Evolutionary conservation across 495 filamentous ascomycete species (phyloP).

Genomic region (Friedmanniomyces endolithicus): DNA sequence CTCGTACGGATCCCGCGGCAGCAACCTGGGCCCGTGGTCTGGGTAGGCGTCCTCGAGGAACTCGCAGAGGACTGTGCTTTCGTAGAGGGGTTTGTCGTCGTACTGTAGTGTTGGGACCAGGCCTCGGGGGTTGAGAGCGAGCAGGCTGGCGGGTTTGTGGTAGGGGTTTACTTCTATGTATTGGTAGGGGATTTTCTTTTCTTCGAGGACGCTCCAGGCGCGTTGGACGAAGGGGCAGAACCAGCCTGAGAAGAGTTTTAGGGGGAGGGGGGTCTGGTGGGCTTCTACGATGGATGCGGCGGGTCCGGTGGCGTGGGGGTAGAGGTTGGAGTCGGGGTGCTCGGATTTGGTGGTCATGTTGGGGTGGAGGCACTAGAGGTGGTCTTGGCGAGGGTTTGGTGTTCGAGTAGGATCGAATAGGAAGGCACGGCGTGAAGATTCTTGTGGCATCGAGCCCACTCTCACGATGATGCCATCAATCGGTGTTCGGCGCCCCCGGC

Average conservation of each 20-base stretch:
- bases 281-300: slow-evolving; percentile 41
- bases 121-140: slow-evolving; percentile 55
- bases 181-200: slow-evolving; percentile 59
- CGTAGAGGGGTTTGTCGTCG: slow-evolving; percentile 47
- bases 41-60: slow-evolving; percentile 58
- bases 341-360: slow-evolving; percentile 11
- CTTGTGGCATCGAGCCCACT: no score
- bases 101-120: slow-evolving; percentile 53
- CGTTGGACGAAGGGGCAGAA: slow-evolving; percentile 42
- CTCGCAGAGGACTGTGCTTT: slow-evolving; percentile 54
- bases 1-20: slow-evolving; percentile 45
- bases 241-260: slow-evolving; percentile 51
- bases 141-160: slow-evolving; percentile 49
- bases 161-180: slow-evolving; percentile 54
- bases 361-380: no score
- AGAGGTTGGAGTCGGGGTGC: slow-evolving; percentile 38
- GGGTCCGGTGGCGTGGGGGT: slow-evolving; percentile 41
- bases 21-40: slow-evolving; percentile 33
- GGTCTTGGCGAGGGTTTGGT: no score
- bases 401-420: no score
- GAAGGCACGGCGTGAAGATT: no score
- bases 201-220: slow-evolving; percentile 52
- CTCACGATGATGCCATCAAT: no score
- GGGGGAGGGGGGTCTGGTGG: slow-evolving; percentile 34
- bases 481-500: no score